Percentiles rank a stretch among this genome's conserved stretches.
Evolutionary conservation across 768 basidiomycete species (phyloP).

Genomic region (Tricholomella constricta): DNA sequence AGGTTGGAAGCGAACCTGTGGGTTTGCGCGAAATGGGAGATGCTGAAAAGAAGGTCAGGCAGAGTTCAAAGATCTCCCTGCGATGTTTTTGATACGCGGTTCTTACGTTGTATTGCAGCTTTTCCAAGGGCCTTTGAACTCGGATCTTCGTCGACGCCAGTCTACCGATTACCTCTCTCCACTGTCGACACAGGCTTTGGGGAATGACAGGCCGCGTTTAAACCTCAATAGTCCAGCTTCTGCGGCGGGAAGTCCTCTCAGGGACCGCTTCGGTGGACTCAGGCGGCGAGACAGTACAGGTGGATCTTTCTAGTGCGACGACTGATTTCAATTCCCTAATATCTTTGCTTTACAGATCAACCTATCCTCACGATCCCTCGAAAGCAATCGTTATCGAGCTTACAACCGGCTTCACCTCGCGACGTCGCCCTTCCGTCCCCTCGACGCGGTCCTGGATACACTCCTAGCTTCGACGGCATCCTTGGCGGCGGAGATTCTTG

Average conservation of each 20-base stretch:
- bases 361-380: slow-evolving; percentile 55
- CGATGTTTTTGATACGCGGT: slow-evolving; percentile 21
- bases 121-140: slow-evolving; percentile 81
- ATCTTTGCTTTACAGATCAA: slow-evolving; percentile 50
- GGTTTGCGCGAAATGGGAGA: slow-evolving; percentile 80
- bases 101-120: slow-evolving; percentile 51
- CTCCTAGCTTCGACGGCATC: slow-evolving; percentile 73
- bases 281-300: slow-evolving; percentile 75
- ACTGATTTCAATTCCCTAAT: slow-evolving; percentile 18
- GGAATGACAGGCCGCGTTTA: slow-evolving; percentile 60
- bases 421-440: slow-evolving; percentile 65
- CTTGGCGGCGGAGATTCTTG: slow-evolving; percentile 68
- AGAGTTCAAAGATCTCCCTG: slow-evolving; percentile 14
- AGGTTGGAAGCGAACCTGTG: slow-evolving; percentile 70
- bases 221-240: slow-evolving; percentile 47
- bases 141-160: slow-evolving; percentile 84
- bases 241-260: slow-evolving; percentile 54
- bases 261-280: slow-evolving; percentile 65
- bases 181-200: slow-evolving; percentile 48
- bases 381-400: slow-evolving; percentile 68
- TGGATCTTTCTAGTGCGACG: slow-evolving; percentile 27
- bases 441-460: slow-evolving; percentile 60
- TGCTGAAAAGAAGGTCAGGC: slow-evolving; percentile 82
- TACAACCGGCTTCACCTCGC: slow-evolving; percentile 60
- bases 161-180: slow-evolving; percentile 72